phyloP scores from a whole-genome alignment of 768 basidiomycete species.

The Chalciporus chontae region DNA sequence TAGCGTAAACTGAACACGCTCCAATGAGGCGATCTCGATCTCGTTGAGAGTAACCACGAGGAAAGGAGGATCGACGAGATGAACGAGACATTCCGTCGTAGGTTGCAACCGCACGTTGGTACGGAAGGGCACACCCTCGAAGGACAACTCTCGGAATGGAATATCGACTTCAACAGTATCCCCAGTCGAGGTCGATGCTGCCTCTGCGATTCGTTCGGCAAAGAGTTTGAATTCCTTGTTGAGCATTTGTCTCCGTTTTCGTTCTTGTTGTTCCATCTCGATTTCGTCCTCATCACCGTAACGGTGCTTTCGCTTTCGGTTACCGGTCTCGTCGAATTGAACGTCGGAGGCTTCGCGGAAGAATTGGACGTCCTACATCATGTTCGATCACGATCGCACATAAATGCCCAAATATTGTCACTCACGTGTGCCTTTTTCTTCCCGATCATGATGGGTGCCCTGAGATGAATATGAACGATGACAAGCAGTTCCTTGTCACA shows the following conservation, averaged over 20 bases:
- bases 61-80: constrained; percentile 94
- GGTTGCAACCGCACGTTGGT: constrained; percentile 94
- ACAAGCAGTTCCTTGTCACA: constrained; percentile 95
- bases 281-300: constrained; percentile 99
- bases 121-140: constrained; percentile 94
- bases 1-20: constrained; percentile 93
- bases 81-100: constrained; percentile 94
- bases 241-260: constrained; percentile 80
- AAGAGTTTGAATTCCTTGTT: constrained; percentile 96
- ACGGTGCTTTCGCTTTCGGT: constrained; percentile 92
- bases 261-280: constrained; percentile 96
- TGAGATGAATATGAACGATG: constrained; percentile 90
- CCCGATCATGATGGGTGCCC: constrained; percentile 95
- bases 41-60: constrained; percentile 91
- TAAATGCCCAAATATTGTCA: constrained; percentile 5
- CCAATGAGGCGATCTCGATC: constrained; percentile 94
- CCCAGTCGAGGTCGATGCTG: constrained; percentile 68
- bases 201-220: constrained; percentile 88
- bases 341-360: constrained; percentile 97
- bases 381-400: background rate
- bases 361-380: constrained; percentile 87
- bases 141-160: constrained; percentile 95
- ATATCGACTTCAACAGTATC: constrained; percentile 91
- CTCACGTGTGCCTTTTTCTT: constrained; percentile 95
- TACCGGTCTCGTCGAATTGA: constrained; percentile 99